A percentile compares a stretch with the other conserved stretches of the same genome.
phyloP scores from a whole-genome alignment of 306 rosid species.

The Carpinus viminea region DNA sequence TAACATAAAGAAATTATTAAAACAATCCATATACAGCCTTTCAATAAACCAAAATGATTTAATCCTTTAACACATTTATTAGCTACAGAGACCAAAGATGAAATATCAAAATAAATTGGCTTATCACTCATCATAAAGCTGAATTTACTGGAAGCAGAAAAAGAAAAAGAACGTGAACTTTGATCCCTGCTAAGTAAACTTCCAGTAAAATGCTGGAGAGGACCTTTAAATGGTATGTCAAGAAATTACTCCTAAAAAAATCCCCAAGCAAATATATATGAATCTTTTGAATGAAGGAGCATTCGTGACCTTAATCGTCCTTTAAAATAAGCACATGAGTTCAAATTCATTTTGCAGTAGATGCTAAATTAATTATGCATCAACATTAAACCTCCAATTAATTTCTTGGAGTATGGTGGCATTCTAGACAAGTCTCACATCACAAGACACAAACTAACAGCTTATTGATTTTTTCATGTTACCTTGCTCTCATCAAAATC shows the following conservation, averaged over 20 bases:
- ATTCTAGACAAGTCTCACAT: slow-evolving; percentile 11
- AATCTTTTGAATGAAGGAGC: neutral
- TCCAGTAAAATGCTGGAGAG: neutral
- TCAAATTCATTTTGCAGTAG: neutral
- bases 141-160: neutral
- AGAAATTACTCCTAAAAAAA: neutral
- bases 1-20: slow-evolving; percentile 21
- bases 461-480: slow-evolving; percentile 7
- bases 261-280: neutral
- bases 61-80: neutral
- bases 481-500: slow-evolving; percentile 97
- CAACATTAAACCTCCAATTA: neutral
- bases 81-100: neutral
- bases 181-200: neutral
- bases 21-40: neutral
- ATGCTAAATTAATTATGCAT: neutral
- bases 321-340: neutral
- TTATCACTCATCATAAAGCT: neutral
- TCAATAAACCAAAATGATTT: neutral
- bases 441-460: slow-evolving; percentile 11
- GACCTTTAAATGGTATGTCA: neutral
- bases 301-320: neutral
- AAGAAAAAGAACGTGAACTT: neutral
- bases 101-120: neutral
- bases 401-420: slow-evolving; percentile 1